These are phyloP conservation scores for Phalaenopsis aphrodite DNA, from an alignment of 106 monocot genomes.

Conservation along the genomic window DNA sequence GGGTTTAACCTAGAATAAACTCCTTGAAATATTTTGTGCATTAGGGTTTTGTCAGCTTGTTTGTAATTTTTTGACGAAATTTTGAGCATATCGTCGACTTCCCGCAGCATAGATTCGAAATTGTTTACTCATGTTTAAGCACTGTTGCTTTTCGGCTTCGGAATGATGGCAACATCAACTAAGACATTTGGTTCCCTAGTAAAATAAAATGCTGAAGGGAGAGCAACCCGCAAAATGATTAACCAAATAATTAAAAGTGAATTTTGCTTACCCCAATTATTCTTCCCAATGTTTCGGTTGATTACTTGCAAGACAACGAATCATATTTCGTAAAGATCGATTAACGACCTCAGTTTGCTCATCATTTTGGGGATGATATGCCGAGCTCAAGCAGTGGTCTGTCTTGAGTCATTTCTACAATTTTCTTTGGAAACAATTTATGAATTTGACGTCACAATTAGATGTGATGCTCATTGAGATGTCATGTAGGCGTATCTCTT, in stretches of 20 bases:
- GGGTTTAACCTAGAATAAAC: neutral
- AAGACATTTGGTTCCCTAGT: neutral
- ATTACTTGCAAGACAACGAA: too few relatives aligned
- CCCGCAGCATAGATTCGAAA: neutral
- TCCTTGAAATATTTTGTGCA: neutral
- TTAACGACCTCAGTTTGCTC: too few relatives aligned
- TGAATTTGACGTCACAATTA: too few relatives aligned
- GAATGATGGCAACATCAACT: neutral
- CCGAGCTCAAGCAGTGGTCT: too few relatives aligned
- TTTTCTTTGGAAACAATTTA: too few relatives aligned
- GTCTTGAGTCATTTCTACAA: too few relatives aligned
- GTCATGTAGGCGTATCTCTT: too few relatives aligned
- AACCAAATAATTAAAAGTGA: neutral
- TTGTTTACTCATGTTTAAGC: neutral
- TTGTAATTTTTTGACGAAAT: neutral
- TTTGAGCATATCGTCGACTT: neutral
- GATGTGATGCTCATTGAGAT: too few relatives aligned
- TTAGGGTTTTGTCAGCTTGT: neutral
- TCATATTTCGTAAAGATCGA: too few relatives aligned
- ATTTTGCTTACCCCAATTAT: neutral
- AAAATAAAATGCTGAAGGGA: neutral
- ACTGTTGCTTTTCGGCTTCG: neutral
- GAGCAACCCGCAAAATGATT: neutral
- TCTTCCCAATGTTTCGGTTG: neutral
- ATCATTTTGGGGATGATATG: too few relatives aligned